These are phyloP conservation scores for Ceratocystis cacaofunesta DNA, from an alignment of 2,329 filamentous ascomycete species.

Conservation along the genomic window DNA sequence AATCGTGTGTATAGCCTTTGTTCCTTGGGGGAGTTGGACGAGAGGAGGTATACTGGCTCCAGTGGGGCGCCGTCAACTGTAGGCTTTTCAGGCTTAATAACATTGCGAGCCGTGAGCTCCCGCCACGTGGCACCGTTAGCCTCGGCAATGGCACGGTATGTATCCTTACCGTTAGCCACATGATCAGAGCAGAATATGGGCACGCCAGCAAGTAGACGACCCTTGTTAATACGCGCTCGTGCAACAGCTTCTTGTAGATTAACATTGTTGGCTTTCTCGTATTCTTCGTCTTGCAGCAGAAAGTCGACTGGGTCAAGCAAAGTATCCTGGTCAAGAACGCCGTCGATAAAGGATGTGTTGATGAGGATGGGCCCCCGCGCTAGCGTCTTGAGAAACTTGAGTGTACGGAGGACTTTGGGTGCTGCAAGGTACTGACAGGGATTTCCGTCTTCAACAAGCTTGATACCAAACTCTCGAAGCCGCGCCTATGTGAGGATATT, in stretches of 20 bases:
- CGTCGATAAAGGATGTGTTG: constrained; percentile 62
- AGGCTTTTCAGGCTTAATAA: constrained; percentile 46
- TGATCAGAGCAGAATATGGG: constrained; percentile 72
- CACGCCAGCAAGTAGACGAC: constrained; percentile 58
- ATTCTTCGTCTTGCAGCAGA: constrained; percentile 52
- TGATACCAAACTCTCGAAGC: constrained; percentile 69
- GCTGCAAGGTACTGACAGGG: constrained; percentile 77
- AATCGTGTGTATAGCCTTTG: constrained; percentile 67
- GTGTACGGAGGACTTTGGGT: constrained; percentile 71
- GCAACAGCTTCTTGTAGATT: constrained; percentile 51
- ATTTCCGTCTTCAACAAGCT: constrained; percentile 59
- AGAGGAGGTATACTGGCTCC: constrained; percentile 73
- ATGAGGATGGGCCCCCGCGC: constrained; percentile 68
- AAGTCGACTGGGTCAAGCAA: constrained; percentile 51
- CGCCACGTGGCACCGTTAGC: constrained; percentile 77
- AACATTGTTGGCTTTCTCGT: constrained; percentile 57
- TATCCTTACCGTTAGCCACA: constrained; percentile 67
- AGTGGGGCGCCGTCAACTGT: constrained; percentile 41
- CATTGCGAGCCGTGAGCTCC: constrained; percentile 59
- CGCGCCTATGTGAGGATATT: constrained; percentile 43
- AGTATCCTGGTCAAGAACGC: constrained; percentile 54
- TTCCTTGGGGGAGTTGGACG: constrained; percentile 51
- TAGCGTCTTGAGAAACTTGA: constrained; percentile 82
- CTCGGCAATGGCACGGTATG: constrained; percentile 71
- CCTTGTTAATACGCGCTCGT: constrained; percentile 61